Evolutionary conservation across 257 asterid genomes (phyloP), one percentile per base, ranked within the genome.

Genomic region (Phtheirospermum japonicum): DNA sequence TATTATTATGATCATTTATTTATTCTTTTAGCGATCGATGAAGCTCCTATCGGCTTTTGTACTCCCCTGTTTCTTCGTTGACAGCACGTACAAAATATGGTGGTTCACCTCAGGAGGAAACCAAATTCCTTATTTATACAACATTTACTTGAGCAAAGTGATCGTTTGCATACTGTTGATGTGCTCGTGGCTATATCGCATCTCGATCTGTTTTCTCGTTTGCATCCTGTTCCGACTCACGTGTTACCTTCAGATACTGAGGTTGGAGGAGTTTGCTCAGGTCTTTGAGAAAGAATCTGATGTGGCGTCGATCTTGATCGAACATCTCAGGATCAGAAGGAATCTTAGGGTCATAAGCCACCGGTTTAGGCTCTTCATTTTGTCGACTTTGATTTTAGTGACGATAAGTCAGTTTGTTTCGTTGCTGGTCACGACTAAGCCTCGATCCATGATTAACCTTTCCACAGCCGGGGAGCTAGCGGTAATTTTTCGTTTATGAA

Each of bases 21-120:
- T n/a, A n/a, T n/a, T n/a, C n/a, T n/a, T n/a, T n/a, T n/a, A 92
- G 99, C 75, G 79, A 70, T 89, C 99, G 50, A 65, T 85, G 91
- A 89, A 79, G 93, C 83, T 92, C 32, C 77, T 92, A 7, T 84
- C 95, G 1, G 77, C 81, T 8, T 82, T 92, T 40, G 96, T 92
- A 9, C 82, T 92, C 57, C 99, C 99, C 49, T 84, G 93, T 65
- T 82, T 89, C 75, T 28, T 83, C 0, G 95, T 72, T 4, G 96
- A 86, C 28, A 53, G 85, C 67, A 80, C 32, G 11, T 86, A 89
- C 84, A 89, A 89, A 73, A 85, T 89, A 65, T 92, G 99, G 99
- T 92, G 99, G 99, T 85, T 89, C 65, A 69, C 78, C 69, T 86
- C 99, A 0, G 85, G 86, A 9, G 97, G 97, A 50, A 75, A 75